Evolutionary conservation across 176 grass and related monocot species (phyloP).

Genomic region (Carex kokanica): DNA sequence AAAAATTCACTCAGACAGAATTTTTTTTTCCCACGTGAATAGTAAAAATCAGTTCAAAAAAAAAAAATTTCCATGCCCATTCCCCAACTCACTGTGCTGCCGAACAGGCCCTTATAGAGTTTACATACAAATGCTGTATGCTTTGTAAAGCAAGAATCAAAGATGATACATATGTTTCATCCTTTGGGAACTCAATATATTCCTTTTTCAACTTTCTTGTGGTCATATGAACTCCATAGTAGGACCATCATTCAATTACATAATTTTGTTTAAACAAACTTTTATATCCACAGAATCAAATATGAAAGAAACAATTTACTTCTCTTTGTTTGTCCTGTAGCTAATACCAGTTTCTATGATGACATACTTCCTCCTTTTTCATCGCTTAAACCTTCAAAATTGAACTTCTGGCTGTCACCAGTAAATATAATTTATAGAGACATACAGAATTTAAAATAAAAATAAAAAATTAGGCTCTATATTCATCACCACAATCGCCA

Average conservation of each 20-base stretch:
- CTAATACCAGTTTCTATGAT: not conserved
- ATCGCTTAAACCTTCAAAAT: not conserved
- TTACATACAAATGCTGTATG: constrained; percentile 17
- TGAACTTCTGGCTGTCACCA: not conserved
- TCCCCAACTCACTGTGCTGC: too few species aligned
- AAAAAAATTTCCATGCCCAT: too few species aligned
- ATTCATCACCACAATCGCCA: constrained; percentile 88
- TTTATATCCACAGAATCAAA: not conserved
- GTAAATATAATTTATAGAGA: not conserved
- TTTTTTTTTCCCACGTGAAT: too few species aligned
- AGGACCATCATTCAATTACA: not conserved
- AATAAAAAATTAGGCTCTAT: constrained; percentile 28
- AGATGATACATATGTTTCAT: not conserved
- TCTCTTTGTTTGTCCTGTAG: not conserved
- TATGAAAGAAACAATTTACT: not conserved
- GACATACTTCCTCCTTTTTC: too few species aligned
- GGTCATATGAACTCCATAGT: not conserved
- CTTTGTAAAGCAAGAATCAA: constrained; percentile 15
- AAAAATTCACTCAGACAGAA: too few species aligned
- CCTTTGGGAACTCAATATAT: not conserved
- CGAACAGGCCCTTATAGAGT: constrained; percentile 60
- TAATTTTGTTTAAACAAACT: not conserved
- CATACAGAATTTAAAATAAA: not conserved
- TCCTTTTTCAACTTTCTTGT: not conserved
- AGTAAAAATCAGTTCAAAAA: too few species aligned